These are phyloP conservation scores for Aspergillus bertholletiae DNA, from an alignment of 495 filamentous ascomycete species.

Conservation along the genomic window DNA sequence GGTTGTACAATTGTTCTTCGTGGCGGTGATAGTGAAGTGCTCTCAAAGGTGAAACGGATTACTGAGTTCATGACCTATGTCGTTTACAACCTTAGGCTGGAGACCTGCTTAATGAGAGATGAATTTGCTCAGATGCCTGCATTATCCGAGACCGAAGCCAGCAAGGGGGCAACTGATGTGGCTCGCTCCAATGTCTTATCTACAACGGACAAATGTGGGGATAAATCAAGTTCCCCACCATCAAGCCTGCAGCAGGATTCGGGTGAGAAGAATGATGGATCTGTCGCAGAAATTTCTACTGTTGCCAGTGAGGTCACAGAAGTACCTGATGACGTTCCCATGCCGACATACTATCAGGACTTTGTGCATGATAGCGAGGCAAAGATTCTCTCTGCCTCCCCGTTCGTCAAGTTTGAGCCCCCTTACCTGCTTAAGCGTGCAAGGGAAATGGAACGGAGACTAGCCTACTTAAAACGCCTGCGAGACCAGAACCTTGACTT, in stretches of 20 bases:
- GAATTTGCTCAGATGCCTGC: slow-evolving; percentile 87
- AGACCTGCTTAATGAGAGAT: slow-evolving; percentile 94
- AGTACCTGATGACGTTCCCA: slow-evolving; percentile 79
- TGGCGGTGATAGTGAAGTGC: slow-evolving; percentile 64
- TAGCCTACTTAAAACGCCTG: slow-evolving; percentile 75
- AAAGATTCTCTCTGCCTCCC: slow-evolving; percentile 90
- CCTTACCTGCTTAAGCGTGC: slow-evolving; percentile 90
- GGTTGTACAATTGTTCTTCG: slow-evolving; percentile 96
- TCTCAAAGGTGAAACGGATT: slow-evolving; percentile 83
- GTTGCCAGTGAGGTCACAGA: slow-evolving; percentile 44
- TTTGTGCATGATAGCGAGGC: slow-evolving; percentile 91
- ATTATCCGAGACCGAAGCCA: slow-evolving; percentile 37
- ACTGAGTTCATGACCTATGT: slow-evolving; percentile 99
- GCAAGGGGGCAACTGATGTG: slow-evolving; percentile 2
- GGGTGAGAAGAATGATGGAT: slow-evolving; percentile 17
- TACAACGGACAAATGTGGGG: background rate
- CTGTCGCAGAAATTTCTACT: slow-evolving; percentile 13
- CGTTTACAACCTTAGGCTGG: slow-evolving; percentile 94
- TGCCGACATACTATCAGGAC: slow-evolving; percentile 89
- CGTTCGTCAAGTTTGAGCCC: slow-evolving; percentile 91
- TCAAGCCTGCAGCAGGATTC: slow-evolving; percentile 7
- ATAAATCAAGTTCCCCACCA: slow-evolving; percentile 3
- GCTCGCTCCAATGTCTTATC: slow-evolving; percentile 1
- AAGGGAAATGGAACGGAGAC: slow-evolving; percentile 79
- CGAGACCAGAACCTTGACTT: slow-evolving; percentile 68